These are phyloP conservation scores for Dalbergia cultrata DNA, from an alignment of 306 rosid species.

Conservation along the genomic window DNA sequence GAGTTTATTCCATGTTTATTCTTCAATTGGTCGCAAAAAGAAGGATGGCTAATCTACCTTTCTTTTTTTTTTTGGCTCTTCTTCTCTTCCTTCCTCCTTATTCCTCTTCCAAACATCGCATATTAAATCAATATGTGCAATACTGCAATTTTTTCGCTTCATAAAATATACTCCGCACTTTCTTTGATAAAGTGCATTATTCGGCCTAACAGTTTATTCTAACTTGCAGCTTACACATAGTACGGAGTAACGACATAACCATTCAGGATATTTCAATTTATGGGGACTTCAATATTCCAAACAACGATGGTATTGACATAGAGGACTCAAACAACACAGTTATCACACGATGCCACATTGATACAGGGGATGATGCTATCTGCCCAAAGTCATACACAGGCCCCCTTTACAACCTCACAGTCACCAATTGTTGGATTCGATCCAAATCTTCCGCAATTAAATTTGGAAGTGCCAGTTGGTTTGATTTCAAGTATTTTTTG, in stretches of 20 bases:
- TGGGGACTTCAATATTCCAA: slow-evolving; percentile 90
- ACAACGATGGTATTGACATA: slow-evolving; percentile 92
- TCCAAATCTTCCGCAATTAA: slow-evolving; percentile 93
- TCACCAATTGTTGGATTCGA: slow-evolving; percentile 80
- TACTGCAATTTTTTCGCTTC: not conserved
- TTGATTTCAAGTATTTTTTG: slow-evolving; percentile 68
- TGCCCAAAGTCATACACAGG: slow-evolving; percentile 84
- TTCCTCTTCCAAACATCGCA: not conserved
- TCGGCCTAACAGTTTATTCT: slow-evolving; percentile 32
- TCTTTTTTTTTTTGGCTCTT: not conserved
- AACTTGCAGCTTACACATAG: slow-evolving; percentile 84
- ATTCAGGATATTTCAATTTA: slow-evolving; percentile 73
- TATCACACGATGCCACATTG: slow-evolving; percentile 79
- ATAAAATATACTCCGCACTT: slow-evolving; percentile 10
- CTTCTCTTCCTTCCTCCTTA: not conserved
- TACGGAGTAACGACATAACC: slow-evolving; percentile 61
- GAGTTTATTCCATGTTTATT: not conserved
- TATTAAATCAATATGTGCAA: not conserved
- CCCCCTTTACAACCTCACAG: slow-evolving; percentile 78
- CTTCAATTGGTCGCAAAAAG: not conserved
- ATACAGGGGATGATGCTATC: slow-evolving; percentile 95
- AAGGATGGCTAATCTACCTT: not conserved
- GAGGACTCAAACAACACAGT: slow-evolving; percentile 91
- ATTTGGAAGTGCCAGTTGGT: slow-evolving; percentile 90
- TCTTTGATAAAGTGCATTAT: not conserved